Evolutionary conservation across 106 monocot genomes (phyloP).

Genomic region (Dendrobium chrysotoxum): DNA sequence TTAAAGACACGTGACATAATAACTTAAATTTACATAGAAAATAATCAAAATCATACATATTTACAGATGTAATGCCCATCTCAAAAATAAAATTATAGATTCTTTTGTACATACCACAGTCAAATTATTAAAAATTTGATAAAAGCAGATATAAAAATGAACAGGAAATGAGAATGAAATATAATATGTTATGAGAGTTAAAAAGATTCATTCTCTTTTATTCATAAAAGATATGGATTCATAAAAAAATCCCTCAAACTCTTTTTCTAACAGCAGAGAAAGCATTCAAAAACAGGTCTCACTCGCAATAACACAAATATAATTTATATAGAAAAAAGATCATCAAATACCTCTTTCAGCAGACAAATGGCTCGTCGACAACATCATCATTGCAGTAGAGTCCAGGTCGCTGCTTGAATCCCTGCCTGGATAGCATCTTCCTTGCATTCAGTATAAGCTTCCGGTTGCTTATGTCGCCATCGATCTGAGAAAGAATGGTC

Average conservation of each 20-base stretch:
- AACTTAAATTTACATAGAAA: no score
- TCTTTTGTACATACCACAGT: no score
- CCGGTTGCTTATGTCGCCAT: conserved; percentile 48
- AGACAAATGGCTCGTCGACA: conserved; percentile 56
- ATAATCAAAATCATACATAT: no score
- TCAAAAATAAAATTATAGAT: no score
- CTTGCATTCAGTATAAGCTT: conserved; percentile 65
- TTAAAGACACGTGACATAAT: no score
- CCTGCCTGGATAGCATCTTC: conserved; percentile 47
- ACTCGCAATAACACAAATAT: neutral
- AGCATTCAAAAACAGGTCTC: neutral
- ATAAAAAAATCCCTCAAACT: neutral
- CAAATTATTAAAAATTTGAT: no score
- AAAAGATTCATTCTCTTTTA: neutral
- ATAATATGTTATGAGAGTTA: neutral
- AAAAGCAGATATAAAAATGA: no score
- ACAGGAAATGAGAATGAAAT: neutral
- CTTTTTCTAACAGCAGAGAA: neutral
- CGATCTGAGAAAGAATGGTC: conserved; percentile 42
- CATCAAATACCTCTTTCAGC: conserved; percentile 27
- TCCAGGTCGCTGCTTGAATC: conserved; percentile 72
- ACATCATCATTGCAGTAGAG: conserved; percentile 84
- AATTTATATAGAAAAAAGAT: neutral
- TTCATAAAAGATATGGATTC: neutral
- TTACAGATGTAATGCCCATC: no score